Conservation (phyloP, 148 eudicot species). For the Arctostaphylos glauca region DNA sequence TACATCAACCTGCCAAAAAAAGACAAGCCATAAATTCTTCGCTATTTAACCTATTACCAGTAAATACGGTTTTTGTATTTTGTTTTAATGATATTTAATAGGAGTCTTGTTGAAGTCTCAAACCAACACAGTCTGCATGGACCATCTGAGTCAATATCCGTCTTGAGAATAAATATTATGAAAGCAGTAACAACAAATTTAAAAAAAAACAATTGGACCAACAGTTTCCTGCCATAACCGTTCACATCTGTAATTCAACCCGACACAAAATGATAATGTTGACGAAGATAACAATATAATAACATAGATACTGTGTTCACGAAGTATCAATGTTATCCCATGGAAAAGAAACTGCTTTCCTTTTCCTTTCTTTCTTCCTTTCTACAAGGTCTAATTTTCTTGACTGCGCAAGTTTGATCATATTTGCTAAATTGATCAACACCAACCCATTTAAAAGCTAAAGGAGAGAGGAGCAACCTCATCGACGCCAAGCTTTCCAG, state of each 20-base stretch:
- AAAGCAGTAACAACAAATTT: not conserved
- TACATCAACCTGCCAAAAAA: conserved; percentile 67
- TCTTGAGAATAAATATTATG: not conserved
- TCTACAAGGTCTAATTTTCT: not conserved
- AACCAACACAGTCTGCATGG: not conserved
- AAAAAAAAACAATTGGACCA: not conserved
- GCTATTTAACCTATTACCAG: not conserved
- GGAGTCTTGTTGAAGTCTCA: not conserved
- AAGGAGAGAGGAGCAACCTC: not conserved
- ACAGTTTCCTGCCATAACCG: not conserved
- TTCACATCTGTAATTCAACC: not conserved
- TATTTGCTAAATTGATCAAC: not conserved
- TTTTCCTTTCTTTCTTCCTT: too few relatives aligned
- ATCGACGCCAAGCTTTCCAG: not conserved
- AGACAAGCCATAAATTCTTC: conserved; percentile 5
- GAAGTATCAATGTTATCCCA: not conserved
- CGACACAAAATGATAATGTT: not conserved
- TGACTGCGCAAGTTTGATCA: not conserved
- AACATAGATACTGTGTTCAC: not conserved
- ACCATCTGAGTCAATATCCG: not conserved
- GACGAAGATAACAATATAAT: not conserved
- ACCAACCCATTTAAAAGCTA: not conserved
- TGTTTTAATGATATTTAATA: not conserved
- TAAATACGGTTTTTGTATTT: not conserved
- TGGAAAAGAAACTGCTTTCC: not conserved